These are phyloP conservation scores for Alternaria burnsii DNA, from an alignment of 2,329 filamentous ascomycete genomes.

Conservation along the genomic window DNA sequence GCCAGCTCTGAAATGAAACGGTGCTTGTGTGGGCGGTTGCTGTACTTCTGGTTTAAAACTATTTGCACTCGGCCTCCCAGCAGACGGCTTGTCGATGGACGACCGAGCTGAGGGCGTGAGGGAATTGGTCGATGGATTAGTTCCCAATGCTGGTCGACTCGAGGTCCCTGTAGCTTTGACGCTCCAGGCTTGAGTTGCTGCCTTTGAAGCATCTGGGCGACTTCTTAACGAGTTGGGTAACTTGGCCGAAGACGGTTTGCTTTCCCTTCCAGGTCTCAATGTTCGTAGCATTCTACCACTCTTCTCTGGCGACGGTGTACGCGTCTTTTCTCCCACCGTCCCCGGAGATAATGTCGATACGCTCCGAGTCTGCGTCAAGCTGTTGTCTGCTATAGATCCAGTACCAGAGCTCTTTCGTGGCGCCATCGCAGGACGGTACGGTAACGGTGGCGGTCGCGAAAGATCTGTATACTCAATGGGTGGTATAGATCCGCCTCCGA, in stretches of 20 bases:
- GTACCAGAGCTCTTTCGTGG: slow-evolving; percentile 58
- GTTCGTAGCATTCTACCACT: slow-evolving; percentile 66
- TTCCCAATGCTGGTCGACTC: slow-evolving; percentile 23
- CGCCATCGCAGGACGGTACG: slow-evolving; percentile 63
- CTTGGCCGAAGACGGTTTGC: slow-evolving; percentile 56
- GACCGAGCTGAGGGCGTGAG: slow-evolving; percentile 35
- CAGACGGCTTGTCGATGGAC: slow-evolving; percentile 39
- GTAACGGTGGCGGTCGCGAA: slow-evolving; percentile 71
- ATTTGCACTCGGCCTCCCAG: slow-evolving; percentile 29
- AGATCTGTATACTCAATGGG: slow-evolving; percentile 81
- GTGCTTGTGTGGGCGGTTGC: slow-evolving; percentile 22
- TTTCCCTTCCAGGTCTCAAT: slow-evolving; percentile 57
- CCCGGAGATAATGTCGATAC: slow-evolving; percentile 46
- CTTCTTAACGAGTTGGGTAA: slow-evolving; percentile 56
- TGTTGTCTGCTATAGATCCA: slow-evolving; percentile 33
- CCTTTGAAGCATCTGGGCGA: slow-evolving; percentile 65
- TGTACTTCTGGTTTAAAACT: slow-evolving; percentile 21
- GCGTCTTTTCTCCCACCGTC: slow-evolving; percentile 55
- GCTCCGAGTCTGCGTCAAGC: slow-evolving; percentile 31
- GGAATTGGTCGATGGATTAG: slow-evolving; percentile 26
- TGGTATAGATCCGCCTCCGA: slow-evolving; percentile 83
- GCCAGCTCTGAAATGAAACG: slow-evolving; percentile 38
- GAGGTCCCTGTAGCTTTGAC: slow-evolving; percentile 39
- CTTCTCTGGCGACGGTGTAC: slow-evolving; percentile 70
- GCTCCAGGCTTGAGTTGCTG: slow-evolving; percentile 69